Evolutionary conservation across 2,329 filamentous ascomycete genomes (phyloP).

Genomic region (Hymenoscyphus repandus): DNA sequence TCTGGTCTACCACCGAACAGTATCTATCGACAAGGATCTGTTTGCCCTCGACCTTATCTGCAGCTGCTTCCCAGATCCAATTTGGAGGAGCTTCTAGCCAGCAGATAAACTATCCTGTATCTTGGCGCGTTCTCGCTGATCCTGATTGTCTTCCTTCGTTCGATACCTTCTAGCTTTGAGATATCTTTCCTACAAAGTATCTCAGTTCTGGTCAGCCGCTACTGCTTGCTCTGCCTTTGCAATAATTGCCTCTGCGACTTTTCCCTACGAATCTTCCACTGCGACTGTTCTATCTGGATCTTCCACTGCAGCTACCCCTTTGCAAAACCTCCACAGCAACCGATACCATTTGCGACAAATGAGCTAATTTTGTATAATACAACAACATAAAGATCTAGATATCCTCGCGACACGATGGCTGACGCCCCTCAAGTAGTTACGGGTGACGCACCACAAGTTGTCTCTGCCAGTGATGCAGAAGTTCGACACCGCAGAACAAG

Average conservation of each 20-base stretch:
- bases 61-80: too few species aligned
- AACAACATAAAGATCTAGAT: neutral
- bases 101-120: neutral
- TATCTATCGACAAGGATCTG: too few species aligned
- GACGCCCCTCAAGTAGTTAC: conserved; percentile 4
- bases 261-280: neutral
- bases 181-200: neutral
- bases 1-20: too few species aligned
- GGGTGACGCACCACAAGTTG: conserved; percentile 2
- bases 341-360: neutral
- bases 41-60: too few species aligned
- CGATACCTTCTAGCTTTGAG: neutral
- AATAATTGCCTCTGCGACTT: neutral
- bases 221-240: neutral
- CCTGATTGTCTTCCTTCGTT: neutral
- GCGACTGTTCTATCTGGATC: neutral
- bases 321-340: neutral
- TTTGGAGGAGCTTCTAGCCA: too few species aligned
- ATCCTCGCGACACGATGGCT: conserved; percentile 3
- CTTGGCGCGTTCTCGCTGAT: neutral
- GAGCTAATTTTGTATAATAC: neutral
- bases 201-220: neutral
- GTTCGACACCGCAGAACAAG: conserved; percentile 18
- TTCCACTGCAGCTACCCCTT: neutral
- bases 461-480: neutral